Evolutionary conservation across 2,329 filamentous ascomycete genomes (phyloP).

Genomic region (Aschersonia sp.): DNA sequence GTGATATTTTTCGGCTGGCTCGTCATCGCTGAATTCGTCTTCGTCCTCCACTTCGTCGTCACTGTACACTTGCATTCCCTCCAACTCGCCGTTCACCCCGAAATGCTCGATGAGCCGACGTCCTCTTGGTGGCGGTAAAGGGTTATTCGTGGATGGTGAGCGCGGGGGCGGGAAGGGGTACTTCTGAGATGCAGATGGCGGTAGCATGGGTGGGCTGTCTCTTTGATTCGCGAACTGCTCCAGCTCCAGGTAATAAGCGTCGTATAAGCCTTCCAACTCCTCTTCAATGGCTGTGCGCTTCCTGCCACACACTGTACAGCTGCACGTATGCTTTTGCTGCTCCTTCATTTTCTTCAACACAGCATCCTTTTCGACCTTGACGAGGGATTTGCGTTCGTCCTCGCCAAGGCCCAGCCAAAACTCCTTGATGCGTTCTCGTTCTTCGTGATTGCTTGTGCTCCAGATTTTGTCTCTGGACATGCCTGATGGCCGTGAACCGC

Average conservation of each 20-base stretch:
- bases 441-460: conserved; percentile 90
- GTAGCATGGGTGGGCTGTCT: conserved; percentile 42
- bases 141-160: conserved; percentile 42
- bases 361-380: conserved; percentile 97
- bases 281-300: conserved; percentile 97
- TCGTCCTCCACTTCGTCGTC: conserved; percentile 42
- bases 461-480: conserved; percentile 79
- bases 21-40: conserved; percentile 48
- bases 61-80: conserved; percentile 34
- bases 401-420: conserved; percentile 95
- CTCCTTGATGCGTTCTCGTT: conserved; percentile 93
- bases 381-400: conserved; percentile 83
- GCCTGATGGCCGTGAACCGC: conserved; percentile 18
- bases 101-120: conserved; percentile 60
- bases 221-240: conserved; percentile 91
- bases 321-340: conserved; percentile 98
- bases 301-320: conserved; percentile 89
- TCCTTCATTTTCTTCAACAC: conserved; percentile 99
- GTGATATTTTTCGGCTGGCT: conserved; percentile 55
- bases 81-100: conserved; percentile 40
- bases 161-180: conserved; percentile 45
- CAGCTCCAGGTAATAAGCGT: conserved; percentile 95
- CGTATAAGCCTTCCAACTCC: conserved; percentile 91
- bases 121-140: conserved; percentile 55
- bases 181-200: conserved; percentile 36